Conservation (phyloP, 1,284 basidiomycete genomes). For the Macrocystidia cucumis region DNA sequence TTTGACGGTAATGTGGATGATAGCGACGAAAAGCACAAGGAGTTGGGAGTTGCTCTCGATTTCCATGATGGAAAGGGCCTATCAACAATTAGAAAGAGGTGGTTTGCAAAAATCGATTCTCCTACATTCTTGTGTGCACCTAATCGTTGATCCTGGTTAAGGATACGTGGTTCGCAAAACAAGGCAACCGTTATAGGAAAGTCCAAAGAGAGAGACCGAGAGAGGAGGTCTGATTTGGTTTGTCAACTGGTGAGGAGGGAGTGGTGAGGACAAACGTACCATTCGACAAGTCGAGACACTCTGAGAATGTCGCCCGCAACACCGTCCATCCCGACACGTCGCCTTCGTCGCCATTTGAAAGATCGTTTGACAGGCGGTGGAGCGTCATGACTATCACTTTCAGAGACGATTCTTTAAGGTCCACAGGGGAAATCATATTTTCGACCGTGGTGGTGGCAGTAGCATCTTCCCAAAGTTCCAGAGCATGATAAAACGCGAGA, state of each 20-base stretch:
- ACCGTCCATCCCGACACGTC: slow-evolving; percentile 34
- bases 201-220: slow-evolving; percentile 19
- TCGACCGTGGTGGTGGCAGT: slow-evolving; percentile 20
- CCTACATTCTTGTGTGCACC: slow-evolving; percentile 11
- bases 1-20: slow-evolving; percentile 35
- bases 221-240: slow-evolving; percentile 24
- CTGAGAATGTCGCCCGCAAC: slow-evolving; percentile 34
- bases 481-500: slow-evolving; percentile 41
- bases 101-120: slow-evolving; percentile 13
- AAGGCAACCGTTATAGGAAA: slow-evolving; percentile 27
- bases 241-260: slow-evolving; percentile 2
- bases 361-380: slow-evolving; percentile 27
- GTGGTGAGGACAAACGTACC: slow-evolving; percentile 25
- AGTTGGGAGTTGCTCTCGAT: slow-evolving; percentile 30
- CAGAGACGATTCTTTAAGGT: slow-evolving; percentile 21
- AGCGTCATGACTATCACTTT: slow-evolving; percentile 20
- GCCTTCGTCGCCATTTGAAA: slow-evolving; percentile 18
- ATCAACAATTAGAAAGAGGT: not conserved
- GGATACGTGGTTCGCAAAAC: slow-evolving; percentile 22
- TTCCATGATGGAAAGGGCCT: slow-evolving; percentile 22
- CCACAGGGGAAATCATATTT: slow-evolving; percentile 16
- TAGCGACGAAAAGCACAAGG: slow-evolving; percentile 35
- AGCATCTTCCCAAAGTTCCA: slow-evolving; percentile 51
- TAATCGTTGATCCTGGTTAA: not conserved
- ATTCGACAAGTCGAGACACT: slow-evolving; percentile 32